These are phyloP conservation scores for Lasiosphaeria ovina DNA, from an alignment of 495 filamentous ascomycete species.

Conservation along the genomic window DNA sequence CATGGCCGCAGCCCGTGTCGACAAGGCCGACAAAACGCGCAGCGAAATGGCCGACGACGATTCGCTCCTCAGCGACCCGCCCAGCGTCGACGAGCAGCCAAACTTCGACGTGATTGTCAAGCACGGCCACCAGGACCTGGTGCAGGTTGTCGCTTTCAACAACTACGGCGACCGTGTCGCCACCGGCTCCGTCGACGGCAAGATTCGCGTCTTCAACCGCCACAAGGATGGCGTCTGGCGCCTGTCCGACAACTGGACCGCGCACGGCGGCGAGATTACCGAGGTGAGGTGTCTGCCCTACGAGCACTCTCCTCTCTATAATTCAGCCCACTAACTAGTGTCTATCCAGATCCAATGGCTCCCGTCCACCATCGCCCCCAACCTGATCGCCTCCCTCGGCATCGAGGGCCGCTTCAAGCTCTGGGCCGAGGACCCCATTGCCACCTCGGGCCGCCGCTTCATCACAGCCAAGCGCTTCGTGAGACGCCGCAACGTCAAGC, in stretches of 20 bases:
- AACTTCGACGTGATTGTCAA: slow-evolving; percentile 48
- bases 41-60: slow-evolving; percentile 14
- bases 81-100: slow-evolving; percentile 72
- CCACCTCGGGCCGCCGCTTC: slow-evolving; percentile 76
- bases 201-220: slow-evolving; percentile 85
- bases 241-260: slow-evolving; percentile 82
- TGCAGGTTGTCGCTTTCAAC: slow-evolving; percentile 68
- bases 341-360: slow-evolving; percentile 71
- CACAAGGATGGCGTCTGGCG: slow-evolving; percentile 75
- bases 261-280: slow-evolving; percentile 86
- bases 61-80: slow-evolving; percentile 64
- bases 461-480: slow-evolving; percentile 36
- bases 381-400: slow-evolving; percentile 63
- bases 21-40: neutral
- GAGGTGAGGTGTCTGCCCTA: slow-evolving; percentile 56
- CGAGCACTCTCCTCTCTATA: neutral
- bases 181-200: slow-evolving; percentile 88
- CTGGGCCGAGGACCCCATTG: slow-evolving; percentile 83
- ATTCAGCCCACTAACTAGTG: slow-evolving; percentile 5
- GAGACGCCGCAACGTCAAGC: slow-evolving; percentile 3
- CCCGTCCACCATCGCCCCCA: slow-evolving; percentile 55
- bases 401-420: slow-evolving; percentile 85
- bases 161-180: slow-evolving; percentile 86
- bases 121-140: slow-evolving; percentile 66
- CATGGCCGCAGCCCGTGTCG: neutral